Evolutionary conservation across 1,284 basidiomycete species (phyloP), one percentile per base, ranked within the genome.

Genomic region (Pseudozyma sp.): DNA sequence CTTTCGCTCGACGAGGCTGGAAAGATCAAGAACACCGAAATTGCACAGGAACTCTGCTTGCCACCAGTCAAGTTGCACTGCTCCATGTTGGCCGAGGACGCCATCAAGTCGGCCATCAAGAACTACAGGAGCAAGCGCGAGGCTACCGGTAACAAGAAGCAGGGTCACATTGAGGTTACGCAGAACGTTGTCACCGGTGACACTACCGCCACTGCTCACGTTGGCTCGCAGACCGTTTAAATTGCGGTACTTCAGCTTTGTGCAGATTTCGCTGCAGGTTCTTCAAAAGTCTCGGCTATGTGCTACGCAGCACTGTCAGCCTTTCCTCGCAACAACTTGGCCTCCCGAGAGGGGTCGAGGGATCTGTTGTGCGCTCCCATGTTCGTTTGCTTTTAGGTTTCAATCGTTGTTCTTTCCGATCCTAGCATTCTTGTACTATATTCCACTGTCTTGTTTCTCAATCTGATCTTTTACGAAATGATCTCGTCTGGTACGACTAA

Each of bases 21-120:
- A 62, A 91, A 92, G 84, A 97, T 99, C 83, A 97, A 95, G 87
- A 99, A 99, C 88, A 99, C 96, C 9, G 97, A 99, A 86, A 99
- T 99, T 84, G 97, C 97, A 10, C 95, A 97, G 87, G 95, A 98
- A 59, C 79, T 85, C 36, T 82, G 80, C 53, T 87, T 99, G 56
- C 97, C 97, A 10, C 97, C 97, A 47, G 97, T 99, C 84, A 99
- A 99, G 87, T 86, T 88, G 19, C 87, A 88, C 78, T 88, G 87
- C 86, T 87, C 87, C 90, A 93, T 99, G 92, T 88, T 98, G 69
- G 96, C 96, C 38, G 97, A 99, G 87, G 97, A 99, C 85, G 97
- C 97, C 53, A 99, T 99, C 86, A 89, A 89, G 67, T 81, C 83
- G 13, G 86, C 86, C 16, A 86, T 84, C 67, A 70, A 76, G 36